phyloP scores from a whole-genome alignment of 768 basidiomycete genomes.

The Podaxis sp. region DNA sequence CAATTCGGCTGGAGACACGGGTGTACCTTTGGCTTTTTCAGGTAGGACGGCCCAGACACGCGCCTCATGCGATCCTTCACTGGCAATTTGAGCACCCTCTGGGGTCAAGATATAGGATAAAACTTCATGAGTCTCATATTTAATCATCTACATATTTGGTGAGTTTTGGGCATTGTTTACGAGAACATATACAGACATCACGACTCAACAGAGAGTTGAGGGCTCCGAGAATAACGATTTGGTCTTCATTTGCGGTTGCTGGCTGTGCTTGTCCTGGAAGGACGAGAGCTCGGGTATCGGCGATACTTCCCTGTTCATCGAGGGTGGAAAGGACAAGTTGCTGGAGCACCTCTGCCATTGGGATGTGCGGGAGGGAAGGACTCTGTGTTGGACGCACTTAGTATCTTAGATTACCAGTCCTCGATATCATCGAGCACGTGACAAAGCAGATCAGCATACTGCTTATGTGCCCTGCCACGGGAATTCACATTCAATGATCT shows the following conservation, averaged over 20 bases:
- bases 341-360: conserved; percentile 77
- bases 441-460: neutral
- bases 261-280: conserved; percentile 58
- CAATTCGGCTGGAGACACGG: conserved; percentile 63
- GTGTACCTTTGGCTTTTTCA: conserved; percentile 59
- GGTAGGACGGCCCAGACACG: conserved; percentile 89
- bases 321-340: conserved; percentile 75
- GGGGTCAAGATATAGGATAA: conserved; percentile 69
- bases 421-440: conserved; percentile 19
- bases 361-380: conserved; percentile 10
- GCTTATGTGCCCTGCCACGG: neutral
- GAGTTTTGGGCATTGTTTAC: neutral
- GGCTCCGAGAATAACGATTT: conserved; percentile 82
- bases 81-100: conserved; percentile 78
- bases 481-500: conserved; percentile 16
- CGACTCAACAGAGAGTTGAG: conserved; percentile 86
- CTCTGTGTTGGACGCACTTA: neutral
- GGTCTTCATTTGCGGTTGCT: conserved; percentile 68
- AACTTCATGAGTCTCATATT: conserved; percentile 73
- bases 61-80: conserved; percentile 90
- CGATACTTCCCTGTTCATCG: conserved; percentile 46
- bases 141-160: conserved; percentile 64
- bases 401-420: neutral
- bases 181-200: conserved; percentile 50
- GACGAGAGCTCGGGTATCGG: conserved; percentile 64